These are phyloP conservation scores for Ambrosiella beaveri DNA, from an alignment of 2,329 filamentous ascomycete genomes.

Conservation along the genomic window DNA sequence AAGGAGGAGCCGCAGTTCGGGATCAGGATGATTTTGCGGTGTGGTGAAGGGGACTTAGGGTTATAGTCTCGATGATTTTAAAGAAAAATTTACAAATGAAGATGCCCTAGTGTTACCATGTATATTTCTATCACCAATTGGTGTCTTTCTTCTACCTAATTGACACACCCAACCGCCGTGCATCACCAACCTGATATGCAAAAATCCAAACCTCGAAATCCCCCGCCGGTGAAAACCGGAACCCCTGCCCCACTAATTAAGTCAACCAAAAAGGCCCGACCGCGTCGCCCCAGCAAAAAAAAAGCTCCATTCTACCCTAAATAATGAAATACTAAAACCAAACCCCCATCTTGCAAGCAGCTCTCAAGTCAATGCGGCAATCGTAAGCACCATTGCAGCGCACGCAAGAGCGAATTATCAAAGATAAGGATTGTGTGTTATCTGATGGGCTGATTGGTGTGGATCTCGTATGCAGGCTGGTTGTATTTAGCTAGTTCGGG, in stretches of 20 bases:
- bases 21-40: neutral
- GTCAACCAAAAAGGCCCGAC: neutral
- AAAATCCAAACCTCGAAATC: neutral
- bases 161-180: too few relatives aligned
- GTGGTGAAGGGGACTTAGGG: neutral
- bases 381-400: neutral
- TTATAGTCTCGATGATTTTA: neutral
- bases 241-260: neutral
- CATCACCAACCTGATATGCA: too few relatives aligned
- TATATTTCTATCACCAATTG: too few relatives aligned
- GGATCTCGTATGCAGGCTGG: neutral
- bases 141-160: too few relatives aligned
- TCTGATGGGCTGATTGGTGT: neutral
- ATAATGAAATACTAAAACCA: neutral
- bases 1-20: neutral
- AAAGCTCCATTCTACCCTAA: neutral
- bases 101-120: too few relatives aligned
- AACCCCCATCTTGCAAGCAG: neutral
- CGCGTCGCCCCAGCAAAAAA: neutral
- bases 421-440: neutral
- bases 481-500: neutral
- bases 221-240: neutral
- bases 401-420: neutral
- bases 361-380: neutral
- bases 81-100: neutral